These are phyloP conservation scores for Rhizophagus sp. DNA, from an alignment of 192 early-diverging fungal species.

Conservation along the genomic window DNA sequence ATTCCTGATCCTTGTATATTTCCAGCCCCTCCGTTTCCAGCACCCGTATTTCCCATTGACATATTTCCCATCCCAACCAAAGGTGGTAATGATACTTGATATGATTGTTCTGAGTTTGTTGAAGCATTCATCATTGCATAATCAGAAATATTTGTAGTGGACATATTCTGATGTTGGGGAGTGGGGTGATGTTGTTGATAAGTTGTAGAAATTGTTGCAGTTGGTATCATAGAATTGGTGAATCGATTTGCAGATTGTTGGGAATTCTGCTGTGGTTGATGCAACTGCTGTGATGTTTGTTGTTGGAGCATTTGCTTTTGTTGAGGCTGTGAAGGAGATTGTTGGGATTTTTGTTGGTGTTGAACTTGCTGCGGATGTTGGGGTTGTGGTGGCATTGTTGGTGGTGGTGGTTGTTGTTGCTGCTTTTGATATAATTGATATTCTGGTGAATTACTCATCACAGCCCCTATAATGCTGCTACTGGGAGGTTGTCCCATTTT, in stretches of 20 bases:
- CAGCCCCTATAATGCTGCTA: neutral
- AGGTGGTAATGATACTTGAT: conserved; percentile 9
- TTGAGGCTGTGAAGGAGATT: conserved; percentile 3
- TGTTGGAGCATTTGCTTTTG: conserved; percentile 2
- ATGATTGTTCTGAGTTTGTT: conserved; percentile 10
- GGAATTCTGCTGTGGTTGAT: conserved; percentile 8
- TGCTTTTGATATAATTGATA: conserved; percentile 14
- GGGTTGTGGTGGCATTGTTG: neutral
- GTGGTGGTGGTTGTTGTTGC: neutral
- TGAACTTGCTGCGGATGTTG: neutral
- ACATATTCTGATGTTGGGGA: conserved; percentile 5
- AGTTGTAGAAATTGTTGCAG: conserved; percentile 1
- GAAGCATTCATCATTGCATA: neutral
- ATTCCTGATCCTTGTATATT: conserved; percentile 6
- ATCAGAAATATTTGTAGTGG: neutral
- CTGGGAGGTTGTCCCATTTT: neutral
- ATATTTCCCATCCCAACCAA: conserved; percentile 12
- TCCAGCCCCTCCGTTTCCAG: neutral
- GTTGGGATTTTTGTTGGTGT: neutral
- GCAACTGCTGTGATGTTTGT: neutral
- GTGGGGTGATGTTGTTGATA: conserved; percentile 8
- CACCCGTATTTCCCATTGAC: neutral
- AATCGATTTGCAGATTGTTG: neutral
- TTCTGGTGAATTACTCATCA: neutral
- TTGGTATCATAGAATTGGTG: neutral